A percentile compares a stretch with the other conserved stretches of the same genome.
Conservation (phyloP, 2,329 filamentous ascomycete species). For the Cladophialophora psammophila region DNA sequence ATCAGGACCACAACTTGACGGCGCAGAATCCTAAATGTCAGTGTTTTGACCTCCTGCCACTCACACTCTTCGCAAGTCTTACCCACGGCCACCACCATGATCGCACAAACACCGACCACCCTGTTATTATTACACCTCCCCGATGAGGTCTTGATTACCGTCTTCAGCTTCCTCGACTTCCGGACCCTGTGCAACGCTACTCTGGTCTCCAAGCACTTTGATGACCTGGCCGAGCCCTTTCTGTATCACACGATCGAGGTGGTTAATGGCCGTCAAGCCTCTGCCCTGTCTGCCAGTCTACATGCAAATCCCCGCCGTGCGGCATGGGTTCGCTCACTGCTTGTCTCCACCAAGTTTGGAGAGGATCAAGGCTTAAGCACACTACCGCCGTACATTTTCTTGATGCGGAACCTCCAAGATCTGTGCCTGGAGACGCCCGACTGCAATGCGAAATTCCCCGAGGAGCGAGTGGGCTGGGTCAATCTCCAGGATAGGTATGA, state of each 20-base stretch:
- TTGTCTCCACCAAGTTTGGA: constrained; percentile 40
- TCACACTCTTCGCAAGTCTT: constrained; percentile 10
- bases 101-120: constrained; percentile 29
- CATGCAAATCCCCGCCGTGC: constrained; percentile 34
- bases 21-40: background rate
- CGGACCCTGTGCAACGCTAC: constrained; percentile 27
- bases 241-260: constrained; percentile 38
- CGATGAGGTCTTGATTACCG: constrained; percentile 38
- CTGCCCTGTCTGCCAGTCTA: constrained; percentile 30
- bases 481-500: constrained; percentile 40
- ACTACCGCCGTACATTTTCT: constrained; percentile 35
- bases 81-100: constrained; percentile 32
- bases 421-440: constrained; percentile 40
- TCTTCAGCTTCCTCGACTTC: constrained; percentile 37
- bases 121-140: constrained; percentile 37
- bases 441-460: constrained; percentile 38
- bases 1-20: background rate
- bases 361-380: constrained; percentile 37
- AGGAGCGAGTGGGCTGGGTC: constrained; percentile 38
- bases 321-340: constrained; percentile 36
- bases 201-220: constrained; percentile 36
- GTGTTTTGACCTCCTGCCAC: background rate
- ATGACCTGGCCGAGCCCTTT: constrained; percentile 37
- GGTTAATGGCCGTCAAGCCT: constrained; percentile 33
- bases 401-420: constrained; percentile 38